Evolutionary conservation across 1,139 yeast species (phyloP), one percentile per base, ranked within the genome.

Genomic region (Scheffersomyces stambukii): DNA sequence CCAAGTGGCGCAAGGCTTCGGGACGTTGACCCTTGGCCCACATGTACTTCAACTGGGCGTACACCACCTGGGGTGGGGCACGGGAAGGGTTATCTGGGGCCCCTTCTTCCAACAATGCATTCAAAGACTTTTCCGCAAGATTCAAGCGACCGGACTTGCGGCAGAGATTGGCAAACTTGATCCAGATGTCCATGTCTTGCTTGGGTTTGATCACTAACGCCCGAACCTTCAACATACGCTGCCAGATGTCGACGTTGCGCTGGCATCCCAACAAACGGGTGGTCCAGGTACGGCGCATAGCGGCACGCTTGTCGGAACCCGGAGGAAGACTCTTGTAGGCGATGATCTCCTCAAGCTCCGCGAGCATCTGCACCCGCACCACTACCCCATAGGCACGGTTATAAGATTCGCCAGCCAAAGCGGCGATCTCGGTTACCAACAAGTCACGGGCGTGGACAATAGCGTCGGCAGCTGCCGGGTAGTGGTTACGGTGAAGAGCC

Each of bases 141-240:
- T 93, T 93, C 43, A 88, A 64, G 41, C 99, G 69, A 3, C 96
- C 96, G 8, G 96, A 83, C 54, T 91, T 93, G 40, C 98, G 74
- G 51, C 98, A 89, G 35, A 93, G 66, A 46, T 93, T 91, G 17
- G 98, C 97, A 68, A 91, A 93, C 53, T 91, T 89, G 45, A 93
- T 91, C 96, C 97, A 88, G 77, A 89, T 86, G 37, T 86, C 93
- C 94, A 89, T 84, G 52, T 93, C 97, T 47, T 91, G 95, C 44
- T 89, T 85, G 1, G 98, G 99, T 40, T 83, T 83, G 24, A 91
- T 85, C 10, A 93, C 97, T 33, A 93, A 66, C 0, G 97, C 93
- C 33, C 98, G 71, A 2, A 91, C 96, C 52, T 89, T 85, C 37
- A 93, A 70, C 80, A 91, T 81, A 50, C 97, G 71, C 55, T 91